These are phyloP conservation scores for Tanozyma kutaoensis DNA, from an alignment of 805 yeast genomes.

Conservation along the genomic window DNA sequence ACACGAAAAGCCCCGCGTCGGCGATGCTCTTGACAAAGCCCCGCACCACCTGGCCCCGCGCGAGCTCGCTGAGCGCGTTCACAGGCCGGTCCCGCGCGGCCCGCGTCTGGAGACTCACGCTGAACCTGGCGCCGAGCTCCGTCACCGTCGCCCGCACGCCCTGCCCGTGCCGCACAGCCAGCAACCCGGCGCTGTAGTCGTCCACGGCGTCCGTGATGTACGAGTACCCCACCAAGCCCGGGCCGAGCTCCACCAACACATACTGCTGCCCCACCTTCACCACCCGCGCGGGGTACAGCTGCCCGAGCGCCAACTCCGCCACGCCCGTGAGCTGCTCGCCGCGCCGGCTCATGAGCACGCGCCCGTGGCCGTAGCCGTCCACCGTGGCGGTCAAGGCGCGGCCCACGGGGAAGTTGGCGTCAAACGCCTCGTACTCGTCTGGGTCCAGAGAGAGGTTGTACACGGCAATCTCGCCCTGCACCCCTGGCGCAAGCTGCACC, in stretches of 20 bases:
- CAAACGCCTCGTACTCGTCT: constrained; percentile 33
- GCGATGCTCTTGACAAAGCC: constrained; percentile 73
- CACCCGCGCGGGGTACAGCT: constrained; percentile 47
- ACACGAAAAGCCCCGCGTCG: constrained; percentile 65
- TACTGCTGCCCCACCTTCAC: constrained; percentile 43
- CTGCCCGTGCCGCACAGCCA: constrained; percentile 34
- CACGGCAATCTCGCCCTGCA: constrained; percentile 53
- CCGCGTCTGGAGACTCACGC: constrained; percentile 54
- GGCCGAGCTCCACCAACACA: constrained; percentile 60
- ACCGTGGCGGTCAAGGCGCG: constrained; percentile 51
- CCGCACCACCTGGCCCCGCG: constrained; percentile 58
- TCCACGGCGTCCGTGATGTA: constrained; percentile 68
- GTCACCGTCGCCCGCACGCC: constrained; percentile 44
- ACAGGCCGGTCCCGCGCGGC: constrained; percentile 40
- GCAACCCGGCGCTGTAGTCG: constrained; percentile 44
- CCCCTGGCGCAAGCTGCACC: constrained; percentile 56
- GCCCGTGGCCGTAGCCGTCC: constrained; percentile 36
- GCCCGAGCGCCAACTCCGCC: constrained; percentile 41
- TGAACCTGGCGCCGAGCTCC: constrained; percentile 30
- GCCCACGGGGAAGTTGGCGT: constrained; percentile 57
- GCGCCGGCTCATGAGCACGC: constrained; percentile 39
- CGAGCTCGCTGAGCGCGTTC: constrained; percentile 35
- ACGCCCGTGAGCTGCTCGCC: constrained; percentile 24
- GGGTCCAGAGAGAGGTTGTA: constrained; percentile 50
- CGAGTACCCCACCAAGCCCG: constrained; percentile 46